phyloP scores from a whole-genome alignment of 805 yeast genomes.

The Yarrowia alimentaria region DNA sequence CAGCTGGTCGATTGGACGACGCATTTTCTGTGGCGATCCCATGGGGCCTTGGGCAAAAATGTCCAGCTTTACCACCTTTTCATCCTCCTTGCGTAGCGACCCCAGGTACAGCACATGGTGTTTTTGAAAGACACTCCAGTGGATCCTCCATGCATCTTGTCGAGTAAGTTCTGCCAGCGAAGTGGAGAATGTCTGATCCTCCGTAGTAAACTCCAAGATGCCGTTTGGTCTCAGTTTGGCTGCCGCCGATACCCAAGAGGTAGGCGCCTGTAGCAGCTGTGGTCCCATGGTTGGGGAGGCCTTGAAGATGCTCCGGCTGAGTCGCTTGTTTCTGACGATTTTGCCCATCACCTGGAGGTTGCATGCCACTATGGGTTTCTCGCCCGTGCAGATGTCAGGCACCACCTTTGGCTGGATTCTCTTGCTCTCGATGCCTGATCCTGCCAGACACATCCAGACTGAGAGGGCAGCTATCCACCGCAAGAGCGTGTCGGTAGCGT shows the following conservation, averaged over 20 bases:
- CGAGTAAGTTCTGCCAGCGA: not conserved
- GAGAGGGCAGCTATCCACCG: conserved; percentile 12
- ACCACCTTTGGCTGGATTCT: conserved; percentile 1
- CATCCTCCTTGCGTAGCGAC: conserved; percentile 14
- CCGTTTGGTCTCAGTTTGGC: conserved; percentile 2
- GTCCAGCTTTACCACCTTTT: conserved; percentile 17
- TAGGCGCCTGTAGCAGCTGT: conserved; percentile 1
- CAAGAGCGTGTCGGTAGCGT: not conserved
- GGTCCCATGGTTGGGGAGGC: not conserved
- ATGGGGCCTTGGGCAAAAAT: conserved; percentile 7
- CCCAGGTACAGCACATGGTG: conserved; percentile 18
- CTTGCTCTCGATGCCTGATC: conserved; percentile 13
- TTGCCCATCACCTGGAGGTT: conserved; percentile 12
- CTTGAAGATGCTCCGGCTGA: not conserved
- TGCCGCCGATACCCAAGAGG: not conserved
- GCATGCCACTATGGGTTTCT: not conserved
- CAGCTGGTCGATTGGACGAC: conserved; percentile 10
- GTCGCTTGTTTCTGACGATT: conserved; percentile 14
- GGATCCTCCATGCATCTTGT: conserved; percentile 16
- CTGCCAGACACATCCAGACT: conserved; percentile 18
- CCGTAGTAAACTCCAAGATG: conserved; percentile 10
- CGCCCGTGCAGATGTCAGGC: conserved; percentile 7
- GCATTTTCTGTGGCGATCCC: not conserved
- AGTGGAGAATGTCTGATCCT: conserved; percentile 15
- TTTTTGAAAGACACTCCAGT: conserved; percentile 18